Percentiles rank a stretch among this genome's conserved stretches.
Conservation (phyloP, 2,329 filamentous ascomycete species). For the Fusarium siculi region DNA sequence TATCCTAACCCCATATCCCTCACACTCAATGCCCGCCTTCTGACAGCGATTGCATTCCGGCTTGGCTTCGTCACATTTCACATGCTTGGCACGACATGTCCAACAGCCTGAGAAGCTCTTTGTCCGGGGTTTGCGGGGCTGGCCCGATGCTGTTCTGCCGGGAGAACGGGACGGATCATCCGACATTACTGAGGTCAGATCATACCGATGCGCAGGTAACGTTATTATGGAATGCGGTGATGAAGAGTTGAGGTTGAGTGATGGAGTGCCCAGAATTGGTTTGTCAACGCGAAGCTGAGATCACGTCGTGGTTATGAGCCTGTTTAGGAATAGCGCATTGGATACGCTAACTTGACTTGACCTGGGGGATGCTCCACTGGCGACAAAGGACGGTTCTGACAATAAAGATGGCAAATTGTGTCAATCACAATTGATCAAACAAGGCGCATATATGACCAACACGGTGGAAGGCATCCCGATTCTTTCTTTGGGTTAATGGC, state of each 20-base stretch:
- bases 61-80: conserved; percentile 40
- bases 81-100: conserved; percentile 42
- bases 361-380: background rate
- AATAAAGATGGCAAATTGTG: background rate
- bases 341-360: background rate
- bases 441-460: background rate
- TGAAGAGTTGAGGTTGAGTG: background rate
- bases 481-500: rapidly evolving
- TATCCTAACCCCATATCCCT: conserved; percentile 39
- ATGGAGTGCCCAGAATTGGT: background rate
- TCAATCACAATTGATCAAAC: background rate
- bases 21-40: conserved; percentile 30
- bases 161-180: conserved; percentile 10
- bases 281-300: conserved; percentile 1
- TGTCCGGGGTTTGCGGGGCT: conserved; percentile 38
- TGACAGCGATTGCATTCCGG: conserved; percentile 37
- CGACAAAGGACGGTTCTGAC: background rate
- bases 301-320: conserved; percentile 1
- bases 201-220: background rate
- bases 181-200: conserved; percentile 13
- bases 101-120: conserved; percentile 44
- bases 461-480: background rate
- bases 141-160: conserved; percentile 12
- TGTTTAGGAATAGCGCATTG: background rate
- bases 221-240: background rate